Percentiles rank a stretch among this genome's conserved stretches.
Evolutionary conservation across 768 basidiomycete genomes (phyloP).

Genomic region (Chlorophyllum brunneum): DNA sequence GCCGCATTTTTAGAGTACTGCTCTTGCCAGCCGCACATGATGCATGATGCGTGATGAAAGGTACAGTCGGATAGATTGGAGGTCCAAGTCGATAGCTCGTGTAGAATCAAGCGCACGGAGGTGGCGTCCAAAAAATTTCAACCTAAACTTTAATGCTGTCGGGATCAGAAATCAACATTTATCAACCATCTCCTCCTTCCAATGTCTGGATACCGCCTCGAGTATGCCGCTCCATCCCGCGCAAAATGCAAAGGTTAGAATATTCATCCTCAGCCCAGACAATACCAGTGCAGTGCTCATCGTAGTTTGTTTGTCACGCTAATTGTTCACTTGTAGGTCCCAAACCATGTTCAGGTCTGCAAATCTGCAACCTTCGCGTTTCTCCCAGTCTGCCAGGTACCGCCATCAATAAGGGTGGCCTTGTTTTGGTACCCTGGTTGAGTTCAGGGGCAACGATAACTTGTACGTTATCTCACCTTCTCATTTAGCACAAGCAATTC

Average conservation of each 20-base stretch:
- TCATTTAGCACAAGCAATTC: not conserved
- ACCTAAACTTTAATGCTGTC: no score
- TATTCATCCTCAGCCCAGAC: slow-evolving; percentile 20
- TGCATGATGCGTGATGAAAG: no score
- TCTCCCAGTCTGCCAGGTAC: slow-evolving; percentile 46
- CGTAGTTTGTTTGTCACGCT: slow-evolving; percentile 21
- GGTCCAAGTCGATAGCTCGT: no score
- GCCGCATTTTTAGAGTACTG: no score
- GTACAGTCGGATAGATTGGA: no score
- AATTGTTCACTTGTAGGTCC: slow-evolving; percentile 44
- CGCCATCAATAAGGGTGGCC: slow-evolving; percentile 62
- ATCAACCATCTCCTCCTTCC: slow-evolving; percentile 16
- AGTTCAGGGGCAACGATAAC: slow-evolving; percentile 62
- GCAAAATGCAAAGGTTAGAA: slow-evolving; percentile 76
- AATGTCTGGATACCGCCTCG: slow-evolving; percentile 70
- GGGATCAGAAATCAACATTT: no score
- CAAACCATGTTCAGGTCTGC: slow-evolving; percentile 70
- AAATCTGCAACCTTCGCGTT: not conserved
- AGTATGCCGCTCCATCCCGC: slow-evolving; percentile 65
- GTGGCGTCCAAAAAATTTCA: no score
- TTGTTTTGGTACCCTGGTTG: slow-evolving; percentile 75
- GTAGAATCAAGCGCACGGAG: no score
- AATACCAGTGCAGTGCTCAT: slow-evolving; percentile 16
- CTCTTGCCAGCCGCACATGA: no score
- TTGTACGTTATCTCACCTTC: slow-evolving; percentile 45